A percentile compares a stretch with the other conserved stretches of the same genome.
Conservation (phyloP, 2,329 filamentous ascomycete species). For the Fusarium marasasianum region DNA sequence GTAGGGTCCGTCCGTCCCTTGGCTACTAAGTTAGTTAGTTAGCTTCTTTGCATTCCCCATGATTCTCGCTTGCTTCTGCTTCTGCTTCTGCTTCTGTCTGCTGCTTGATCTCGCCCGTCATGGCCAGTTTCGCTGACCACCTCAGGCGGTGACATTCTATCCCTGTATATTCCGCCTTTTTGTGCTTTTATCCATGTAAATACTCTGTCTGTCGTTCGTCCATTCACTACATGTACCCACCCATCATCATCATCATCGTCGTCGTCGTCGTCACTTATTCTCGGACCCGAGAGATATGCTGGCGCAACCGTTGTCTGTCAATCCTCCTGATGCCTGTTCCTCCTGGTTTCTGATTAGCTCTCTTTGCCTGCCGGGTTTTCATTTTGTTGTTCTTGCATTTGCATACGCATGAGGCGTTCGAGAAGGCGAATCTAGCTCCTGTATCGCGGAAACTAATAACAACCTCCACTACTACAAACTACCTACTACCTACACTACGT, state of each 20-base stretch:
- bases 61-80: slow-evolving; percentile 22
- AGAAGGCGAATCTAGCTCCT: slow-evolving; percentile 14
- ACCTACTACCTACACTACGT: background rate
- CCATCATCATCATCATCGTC: background rate
- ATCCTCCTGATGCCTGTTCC: background rate
- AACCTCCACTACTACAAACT: background rate
- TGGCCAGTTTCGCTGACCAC: slow-evolving; percentile 8
- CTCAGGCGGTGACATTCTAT: slow-evolving; percentile 24
- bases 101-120: slow-evolving; percentile 1
- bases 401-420: slow-evolving; percentile 27
- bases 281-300: slow-evolving; percentile 16
- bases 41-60: slow-evolving; percentile 23
- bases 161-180: slow-evolving; percentile 19
- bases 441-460: slow-evolving; percentile 22
- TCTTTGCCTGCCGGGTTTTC: background rate
- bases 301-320: slow-evolving; percentile 1
- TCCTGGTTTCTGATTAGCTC: slow-evolving; percentile 1
- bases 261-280: background rate
- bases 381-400: slow-evolving; percentile 6
- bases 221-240: background rate
- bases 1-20: background rate
- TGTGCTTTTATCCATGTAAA: background rate
- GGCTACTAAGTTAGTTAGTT: background rate
- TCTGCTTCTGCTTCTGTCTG: background rate
- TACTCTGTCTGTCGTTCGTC: background rate